Conservation (phyloP, 73 alveolate species). For the Paramecium primaurelia region DNA sequence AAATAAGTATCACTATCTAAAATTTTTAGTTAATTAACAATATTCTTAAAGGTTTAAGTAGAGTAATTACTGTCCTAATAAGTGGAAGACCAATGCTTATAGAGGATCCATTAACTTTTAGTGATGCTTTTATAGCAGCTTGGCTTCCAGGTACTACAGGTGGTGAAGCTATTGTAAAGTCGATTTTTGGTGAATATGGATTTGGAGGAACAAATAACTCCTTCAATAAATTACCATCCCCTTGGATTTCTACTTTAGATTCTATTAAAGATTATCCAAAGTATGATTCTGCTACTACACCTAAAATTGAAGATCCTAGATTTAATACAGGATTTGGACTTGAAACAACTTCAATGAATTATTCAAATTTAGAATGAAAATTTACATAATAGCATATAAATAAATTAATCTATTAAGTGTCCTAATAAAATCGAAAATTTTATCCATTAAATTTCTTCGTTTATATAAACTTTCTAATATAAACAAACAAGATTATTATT, state of each 20-base stretch:
- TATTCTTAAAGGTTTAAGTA: neutral
- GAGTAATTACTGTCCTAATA: constrained; percentile 34
- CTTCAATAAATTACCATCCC: constrained; percentile 55
- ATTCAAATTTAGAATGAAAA: neutral
- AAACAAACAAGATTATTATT: too few species aligned
- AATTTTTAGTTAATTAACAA: neutral
- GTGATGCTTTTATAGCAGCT: constrained; percentile 62
- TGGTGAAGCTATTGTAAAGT: constrained; percentile 60
- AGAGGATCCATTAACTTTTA: neutral
- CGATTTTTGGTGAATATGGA: constrained; percentile 63
- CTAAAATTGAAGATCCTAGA: constrained; percentile 29
- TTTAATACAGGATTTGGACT: constrained; percentile 50
- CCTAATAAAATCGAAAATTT: too few species aligned
- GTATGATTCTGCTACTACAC: constrained; percentile 8
- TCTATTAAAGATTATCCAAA: constrained; percentile 49
- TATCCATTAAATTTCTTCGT: too few species aligned
- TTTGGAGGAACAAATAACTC: constrained; percentile 14
- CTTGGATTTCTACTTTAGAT: constrained; percentile 56
- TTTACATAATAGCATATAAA: too few species aligned
- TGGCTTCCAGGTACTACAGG: constrained; percentile 71
- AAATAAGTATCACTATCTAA: neutral
- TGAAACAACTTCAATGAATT: neutral
- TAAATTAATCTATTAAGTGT: too few species aligned
- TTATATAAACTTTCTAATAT: too few species aligned
- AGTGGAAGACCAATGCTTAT: constrained; percentile 64